Conservation (phyloP, 768 basidiomycete genomes). For the Lentinula aciculospora region DNA sequence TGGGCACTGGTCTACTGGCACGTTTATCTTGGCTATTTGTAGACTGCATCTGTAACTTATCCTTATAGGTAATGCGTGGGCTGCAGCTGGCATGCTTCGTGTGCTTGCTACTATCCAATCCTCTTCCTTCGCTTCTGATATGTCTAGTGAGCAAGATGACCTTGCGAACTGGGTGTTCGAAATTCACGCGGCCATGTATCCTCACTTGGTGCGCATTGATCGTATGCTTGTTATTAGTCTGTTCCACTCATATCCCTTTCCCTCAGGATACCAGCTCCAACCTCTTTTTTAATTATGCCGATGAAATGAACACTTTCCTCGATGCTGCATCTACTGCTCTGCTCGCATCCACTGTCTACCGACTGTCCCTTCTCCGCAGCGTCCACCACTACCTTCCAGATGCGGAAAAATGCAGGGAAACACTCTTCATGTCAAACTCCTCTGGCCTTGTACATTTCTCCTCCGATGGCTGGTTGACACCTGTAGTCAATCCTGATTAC, state of each 20-base stretch:
- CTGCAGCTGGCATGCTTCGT: constrained; percentile 80
- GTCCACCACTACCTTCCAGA: constrained; percentile 44
- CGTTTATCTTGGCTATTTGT: constrained; percentile 8
- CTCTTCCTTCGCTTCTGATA: constrained; percentile 44
- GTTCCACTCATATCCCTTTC: constrained; percentile 9
- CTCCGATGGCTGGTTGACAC: constrained; percentile 59
- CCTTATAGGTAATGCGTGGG: constrained; percentile 77
- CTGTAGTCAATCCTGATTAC: constrained; percentile 69
- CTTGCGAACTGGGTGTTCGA: constrained; percentile 63
- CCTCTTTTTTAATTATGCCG: constrained; percentile 72
- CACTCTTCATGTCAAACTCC: constrained; percentile 22
- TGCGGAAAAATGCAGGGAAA: constrained; percentile 52
- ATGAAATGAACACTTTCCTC: constrained; percentile 47
- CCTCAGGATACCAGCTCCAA: constrained; percentile 33
- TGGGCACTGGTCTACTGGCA: constrained; percentile 81
- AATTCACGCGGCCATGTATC: constrained; percentile 71
- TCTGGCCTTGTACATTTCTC: constrained; percentile 40
- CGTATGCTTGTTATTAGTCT: neutral
- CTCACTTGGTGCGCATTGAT: constrained; percentile 40
- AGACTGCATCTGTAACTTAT: neutral
- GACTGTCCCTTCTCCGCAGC: constrained; percentile 51
- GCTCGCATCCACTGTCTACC: constrained; percentile 72
- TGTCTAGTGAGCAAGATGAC: constrained; percentile 50
- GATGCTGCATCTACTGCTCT: constrained; percentile 74
- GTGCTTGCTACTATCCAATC: constrained; percentile 70